phyloP scores from a whole-genome alignment of 176 grass and related monocot genomes.

The Oryza meridionalis region DNA sequence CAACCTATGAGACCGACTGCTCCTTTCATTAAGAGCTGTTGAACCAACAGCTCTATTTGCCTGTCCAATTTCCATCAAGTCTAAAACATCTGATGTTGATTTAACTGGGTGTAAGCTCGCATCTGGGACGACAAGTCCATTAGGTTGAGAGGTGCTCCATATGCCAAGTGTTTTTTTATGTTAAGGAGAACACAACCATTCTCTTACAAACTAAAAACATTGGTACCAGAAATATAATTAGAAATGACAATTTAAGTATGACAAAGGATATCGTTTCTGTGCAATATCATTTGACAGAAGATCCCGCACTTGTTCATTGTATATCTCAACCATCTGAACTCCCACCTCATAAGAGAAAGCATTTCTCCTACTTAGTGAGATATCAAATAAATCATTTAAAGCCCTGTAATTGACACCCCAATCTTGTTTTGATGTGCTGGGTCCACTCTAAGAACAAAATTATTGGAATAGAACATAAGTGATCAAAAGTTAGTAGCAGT shows the following conservation, averaged over 20 bases:
- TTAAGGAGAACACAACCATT: slow-evolving; percentile 35
- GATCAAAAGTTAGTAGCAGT: neutral
- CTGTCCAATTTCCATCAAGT: slow-evolving; percentile 92
- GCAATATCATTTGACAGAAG: slow-evolving; percentile 79
- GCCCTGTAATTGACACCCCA: slow-evolving; percentile 98
- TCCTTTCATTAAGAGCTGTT: slow-evolving; percentile 91
- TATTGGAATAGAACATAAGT: slow-evolving; percentile 19
- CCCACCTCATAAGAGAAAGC: slow-evolving; percentile 84
- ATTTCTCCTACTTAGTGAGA: slow-evolving; percentile 82
- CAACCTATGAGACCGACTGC: slow-evolving; percentile 95
- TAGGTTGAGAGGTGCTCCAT: slow-evolving; percentile 87
- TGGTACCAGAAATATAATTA: neutral
- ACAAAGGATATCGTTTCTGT: slow-evolving; percentile 96
- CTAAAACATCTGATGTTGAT: slow-evolving; percentile 90
- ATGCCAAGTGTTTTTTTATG: slow-evolving; percentile 76
- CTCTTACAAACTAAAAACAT: slow-evolving; percentile 2
- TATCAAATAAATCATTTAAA: slow-evolving; percentile 96
- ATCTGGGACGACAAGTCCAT: slow-evolving; percentile 89
- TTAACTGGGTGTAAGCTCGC: slow-evolving; percentile 80
- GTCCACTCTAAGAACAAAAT: slow-evolving; percentile 73
- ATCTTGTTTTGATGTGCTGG: slow-evolving; percentile 76
- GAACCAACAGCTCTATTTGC: slow-evolving; percentile 90
- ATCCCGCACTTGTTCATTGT: slow-evolving; percentile 99
- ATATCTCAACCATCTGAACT: slow-evolving; percentile 99
- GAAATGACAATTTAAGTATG: neutral